Conservation (phyloP, 2,329 filamentous ascomycete species). For the Paracoccidioides lutzii region DNA sequence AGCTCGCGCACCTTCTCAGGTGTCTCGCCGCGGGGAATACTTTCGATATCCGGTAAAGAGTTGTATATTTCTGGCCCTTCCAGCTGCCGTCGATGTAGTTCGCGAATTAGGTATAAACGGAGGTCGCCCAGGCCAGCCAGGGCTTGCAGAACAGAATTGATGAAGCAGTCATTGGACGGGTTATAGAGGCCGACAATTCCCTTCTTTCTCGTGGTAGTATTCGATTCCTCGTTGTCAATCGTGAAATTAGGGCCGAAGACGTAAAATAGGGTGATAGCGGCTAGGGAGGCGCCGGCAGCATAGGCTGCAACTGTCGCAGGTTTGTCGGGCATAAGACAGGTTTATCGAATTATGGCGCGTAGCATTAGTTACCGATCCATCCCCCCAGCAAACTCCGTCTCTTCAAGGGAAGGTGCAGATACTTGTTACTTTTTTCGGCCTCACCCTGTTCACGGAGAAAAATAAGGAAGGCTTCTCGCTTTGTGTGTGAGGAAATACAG, state of each 20-base stretch:
- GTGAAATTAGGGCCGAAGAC: constrained; percentile 97
- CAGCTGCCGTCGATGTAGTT: constrained; percentile 70
- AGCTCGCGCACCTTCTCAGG: constrained; percentile 45
- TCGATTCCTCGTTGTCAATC: constrained; percentile 64
- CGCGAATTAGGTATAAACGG: constrained; percentile 80
- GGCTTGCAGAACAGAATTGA: constrained; percentile 91
- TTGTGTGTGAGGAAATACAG: not conserved
- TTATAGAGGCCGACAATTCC: constrained; percentile 82
- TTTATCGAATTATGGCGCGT: not conserved
- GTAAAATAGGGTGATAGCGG: constrained; percentile 88
- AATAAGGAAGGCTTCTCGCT: not conserved
- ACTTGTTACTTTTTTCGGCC: not conserved
- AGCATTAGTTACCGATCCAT: not conserved
- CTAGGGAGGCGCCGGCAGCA: constrained; percentile 87
- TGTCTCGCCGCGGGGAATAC: constrained; percentile 22
- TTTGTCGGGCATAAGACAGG: constrained; percentile 61
- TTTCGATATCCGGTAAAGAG: constrained; percentile 38
- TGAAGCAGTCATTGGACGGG: constrained; percentile 89
- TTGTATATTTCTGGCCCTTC: constrained; percentile 67
- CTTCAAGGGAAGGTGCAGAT: not conserved
- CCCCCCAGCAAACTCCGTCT: not conserved
- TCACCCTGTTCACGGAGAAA: not conserved
- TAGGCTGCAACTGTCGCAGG: constrained; percentile 77
- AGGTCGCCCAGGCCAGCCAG: constrained; percentile 82
- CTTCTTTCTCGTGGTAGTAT: constrained; percentile 55